Base-by-base conservation (phyloP, 2,329 filamentous ascomycete species). In the Apiospora pterosperma region DNA sequence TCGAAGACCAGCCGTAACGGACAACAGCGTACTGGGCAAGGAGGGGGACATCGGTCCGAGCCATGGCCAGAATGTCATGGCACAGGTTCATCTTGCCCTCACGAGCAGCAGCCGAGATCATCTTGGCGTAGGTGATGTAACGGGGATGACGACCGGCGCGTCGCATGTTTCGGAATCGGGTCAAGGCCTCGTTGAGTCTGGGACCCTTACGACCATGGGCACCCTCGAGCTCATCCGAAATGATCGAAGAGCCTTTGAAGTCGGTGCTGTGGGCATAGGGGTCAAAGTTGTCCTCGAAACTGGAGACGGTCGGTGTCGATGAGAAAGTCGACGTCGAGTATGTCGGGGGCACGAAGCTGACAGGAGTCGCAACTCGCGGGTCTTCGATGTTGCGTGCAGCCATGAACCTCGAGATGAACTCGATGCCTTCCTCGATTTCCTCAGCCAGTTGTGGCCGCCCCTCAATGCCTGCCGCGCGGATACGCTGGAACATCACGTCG, bases 101-200 rank as follows among this genome's bases (percentile, higher is more conserved):
- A 73, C 95, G 93, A 63, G 94, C 92, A 68, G 95, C 94, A 65
- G 92, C 92, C 59, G 91, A 90, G 73, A 99, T 97, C 69, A 99
- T 84, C 84, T 97, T 98, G 61, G 94, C 93, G 72, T 98, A 97
- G 1, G 94, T 97, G 77, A 97, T 96, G 81, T 98, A 98, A 66
- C 95, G 89, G 62, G 95, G 93, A 76, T 97, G 93, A 74, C 93
- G 90, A 68, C 95, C 94, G 73, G 92, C 88, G 65, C 94, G 92
- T 68, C 96, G 93, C 82, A 97, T 97, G 80, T 97, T 97, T 76
- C 90, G 92, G 79, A 98, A 92, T 71, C 93, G 91, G 68, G 84
- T 85, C 67, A 98, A 81, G 39, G 93, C 92, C 69, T 97, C 93
- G 68, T 90, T 90, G 66, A 97, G 83, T 69, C 90, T 88, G 62